These are phyloP conservation scores for Trichosanthes truncata DNA, from an alignment of 306 rosid genomes.

Conservation along the genomic window DNA sequence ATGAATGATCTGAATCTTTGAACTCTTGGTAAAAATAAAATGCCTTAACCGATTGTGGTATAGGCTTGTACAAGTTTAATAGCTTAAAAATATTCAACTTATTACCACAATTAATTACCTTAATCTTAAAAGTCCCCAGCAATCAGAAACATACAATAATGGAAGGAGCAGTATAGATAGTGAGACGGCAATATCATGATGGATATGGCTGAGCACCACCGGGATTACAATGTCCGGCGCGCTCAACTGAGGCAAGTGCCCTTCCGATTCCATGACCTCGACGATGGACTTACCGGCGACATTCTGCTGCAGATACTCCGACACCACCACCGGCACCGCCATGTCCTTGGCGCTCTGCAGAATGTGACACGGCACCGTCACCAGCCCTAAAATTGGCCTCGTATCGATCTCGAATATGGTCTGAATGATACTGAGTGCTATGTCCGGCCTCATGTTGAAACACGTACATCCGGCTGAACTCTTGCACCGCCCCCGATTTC, in stretches of 20 bases:
- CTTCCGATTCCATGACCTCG: conserved; percentile 64
- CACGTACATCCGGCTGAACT: conserved; percentile 72
- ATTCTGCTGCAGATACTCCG: conserved; percentile 58
- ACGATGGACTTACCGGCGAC: conserved; percentile 49
- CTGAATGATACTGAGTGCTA: conserved; percentile 41
- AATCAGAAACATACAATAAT: too few relatives aligned
- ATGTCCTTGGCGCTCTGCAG: conserved; percentile 63
- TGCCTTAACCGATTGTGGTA: too few relatives aligned
- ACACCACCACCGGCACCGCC: conserved; percentile 64
- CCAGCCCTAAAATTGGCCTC: conserved; percentile 37
- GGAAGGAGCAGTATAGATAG: too few relatives aligned
- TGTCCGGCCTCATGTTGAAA: conserved; percentile 84
- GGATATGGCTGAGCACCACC: conserved; percentile 54
- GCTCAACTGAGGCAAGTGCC: conserved; percentile 78
- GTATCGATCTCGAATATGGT: conserved; percentile 62
- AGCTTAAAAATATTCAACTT: too few relatives aligned
- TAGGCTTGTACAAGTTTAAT: too few relatives aligned
- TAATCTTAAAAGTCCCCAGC: too few relatives aligned
- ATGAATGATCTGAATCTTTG: too few relatives aligned
- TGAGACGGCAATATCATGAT: conserved; percentile 28
- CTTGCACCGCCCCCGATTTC: conserved; percentile 74
- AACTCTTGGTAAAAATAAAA: too few relatives aligned
- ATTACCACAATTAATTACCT: too few relatives aligned
- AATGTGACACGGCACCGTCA: conserved; percentile 64
- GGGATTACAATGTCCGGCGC: conserved; percentile 68